phyloP scores from a whole-genome alignment of 805 yeast genomes.

The Schwanniomyces polymorphus region DNA sequence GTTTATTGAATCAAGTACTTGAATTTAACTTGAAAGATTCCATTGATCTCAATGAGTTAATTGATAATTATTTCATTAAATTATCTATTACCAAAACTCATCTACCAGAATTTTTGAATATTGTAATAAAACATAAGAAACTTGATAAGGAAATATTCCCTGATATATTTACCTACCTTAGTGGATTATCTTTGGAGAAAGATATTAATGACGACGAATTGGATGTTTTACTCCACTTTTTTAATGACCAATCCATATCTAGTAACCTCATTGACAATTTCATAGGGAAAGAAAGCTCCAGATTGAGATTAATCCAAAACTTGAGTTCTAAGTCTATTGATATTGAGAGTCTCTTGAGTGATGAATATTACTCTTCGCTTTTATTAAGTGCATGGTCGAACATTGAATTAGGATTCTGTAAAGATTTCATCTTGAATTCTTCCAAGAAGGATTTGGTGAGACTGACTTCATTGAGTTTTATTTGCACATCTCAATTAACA shows the following conservation, averaged over 20 bases:
- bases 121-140: slow-evolving; percentile 9
- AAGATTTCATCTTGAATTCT: not conserved
- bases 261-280: slow-evolving; percentile 15
- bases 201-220: slow-evolving; percentile 19
- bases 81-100: slow-evolving; percentile 16
- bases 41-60: slow-evolving; percentile 19
- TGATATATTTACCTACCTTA: slow-evolving; percentile 29
- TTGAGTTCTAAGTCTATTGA: slow-evolving; percentile 4
- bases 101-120: slow-evolving; percentile 1
- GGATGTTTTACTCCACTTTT: slow-evolving; percentile 15
- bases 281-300: slow-evolving; percentile 4
- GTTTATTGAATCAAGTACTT: slow-evolving; percentile 14
- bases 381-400: slow-evolving; percentile 14
- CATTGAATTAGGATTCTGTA: slow-evolving; percentile 5
- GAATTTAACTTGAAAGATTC: slow-evolving; percentile 18
- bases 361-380: not conserved
- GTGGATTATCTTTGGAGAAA: slow-evolving; percentile 23
- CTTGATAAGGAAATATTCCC: slow-evolving; percentile 13
- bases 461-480: slow-evolving; percentile 10
- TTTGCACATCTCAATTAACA: slow-evolving; percentile 4
- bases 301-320: slow-evolving; percentile 13
- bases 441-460: slow-evolving; percentile 5
- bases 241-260: slow-evolving; percentile 15
- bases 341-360: not conserved
- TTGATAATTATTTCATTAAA: slow-evolving; percentile 35